Evolutionary conservation across 2,329 filamentous ascomycete genomes (phyloP), one percentile per base, ranked within the genome.

Genomic region (Graphilbum ipis-grandicollis): DNA sequence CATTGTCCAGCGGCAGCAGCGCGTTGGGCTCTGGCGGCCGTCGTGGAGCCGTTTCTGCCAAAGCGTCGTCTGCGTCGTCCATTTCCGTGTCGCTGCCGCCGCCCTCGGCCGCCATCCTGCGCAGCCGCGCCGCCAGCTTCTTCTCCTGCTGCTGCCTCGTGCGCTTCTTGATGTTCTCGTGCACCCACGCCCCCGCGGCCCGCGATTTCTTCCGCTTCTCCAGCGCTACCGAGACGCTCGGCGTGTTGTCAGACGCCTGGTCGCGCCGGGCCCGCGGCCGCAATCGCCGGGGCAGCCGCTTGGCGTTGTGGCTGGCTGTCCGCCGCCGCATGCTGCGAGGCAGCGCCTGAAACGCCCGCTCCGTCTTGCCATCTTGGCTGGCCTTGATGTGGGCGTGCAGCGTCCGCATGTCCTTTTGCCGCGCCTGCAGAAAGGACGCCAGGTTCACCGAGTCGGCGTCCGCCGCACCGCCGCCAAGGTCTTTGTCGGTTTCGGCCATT

Each of bases 241-340:
- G 86, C 0, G 88, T 93, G 44, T 94, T 94, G 50, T 96, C 88
- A 39, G 92, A 81, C 14, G 64, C 63, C 75, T 93, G 92, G 66
- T 92, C 71, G 43, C 56, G 60, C 48, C 63, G 69, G 1, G 84
- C 85, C 46, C 79, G 69, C 29, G 59, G 59, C 39, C 79, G 70
- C 50, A 96, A 58, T 43, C 84, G 64, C 51, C 77, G 79, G 3
- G 90, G 90, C 14, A 98, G 78, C 43, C 79, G 72, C 58, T 88
- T 93, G 26, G 81, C 80, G 66, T 98, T 94, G 58, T 98, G 90
- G 54, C 85, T 93, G 17, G 88, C 90, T 0, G 88, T 93, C 47
- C 90, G 69, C 44, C 90, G 68, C 45, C 90, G 68, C 68, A 98
- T 60, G 35, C 78, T 75, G 46, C 84, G 72, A 2, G 90, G 90